Percentiles rank a stretch among this genome's conserved stretches.
Evolutionary conservation across 441 rosid species (phyloP).

Genomic region (Pelargonium citronellum): DNA sequence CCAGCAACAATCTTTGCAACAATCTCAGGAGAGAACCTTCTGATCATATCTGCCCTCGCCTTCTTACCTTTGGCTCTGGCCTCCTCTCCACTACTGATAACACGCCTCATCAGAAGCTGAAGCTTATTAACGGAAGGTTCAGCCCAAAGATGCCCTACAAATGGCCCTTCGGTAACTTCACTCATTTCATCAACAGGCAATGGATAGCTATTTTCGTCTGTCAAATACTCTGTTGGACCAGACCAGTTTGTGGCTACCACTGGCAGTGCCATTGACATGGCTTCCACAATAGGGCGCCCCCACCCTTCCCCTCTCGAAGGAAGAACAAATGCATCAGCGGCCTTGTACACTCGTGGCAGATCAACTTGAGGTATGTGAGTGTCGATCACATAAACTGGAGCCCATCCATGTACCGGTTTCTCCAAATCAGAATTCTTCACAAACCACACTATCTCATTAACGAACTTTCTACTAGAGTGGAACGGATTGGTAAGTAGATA

Average conservation of each 20-base stretch:
- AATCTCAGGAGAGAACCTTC: constrained; percentile 54
- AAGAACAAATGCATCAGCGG: constrained; percentile 71
- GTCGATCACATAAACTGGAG: constrained; percentile 51
- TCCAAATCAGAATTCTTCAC: constrained; percentile 35
- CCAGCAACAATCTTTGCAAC: constrained; percentile 51
- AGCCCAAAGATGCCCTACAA: constrained; percentile 71
- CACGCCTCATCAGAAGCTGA: constrained; percentile 49
- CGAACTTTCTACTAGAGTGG: constrained; percentile 56
- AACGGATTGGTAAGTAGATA: constrained; percentile 67
- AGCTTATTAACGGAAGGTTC: constrained; percentile 64
- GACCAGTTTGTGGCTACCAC: constrained; percentile 82
- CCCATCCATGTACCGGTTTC: constrained; percentile 42
- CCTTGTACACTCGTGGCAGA: constrained; percentile 63
- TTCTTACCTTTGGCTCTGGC: constrained; percentile 48
- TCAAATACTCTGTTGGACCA: constrained; percentile 69
- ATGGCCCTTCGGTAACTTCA: constrained; percentile 66
- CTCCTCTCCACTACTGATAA: constrained; percentile 43
- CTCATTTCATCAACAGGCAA: constrained; percentile 50
- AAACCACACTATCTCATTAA: constrained; percentile 62
- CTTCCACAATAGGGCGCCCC: constrained; percentile 78
- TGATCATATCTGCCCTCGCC: constrained; percentile 66
- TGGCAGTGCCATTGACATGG: constrained; percentile 85
- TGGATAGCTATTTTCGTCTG: constrained; percentile 60
- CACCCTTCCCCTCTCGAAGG: constrained; percentile 90
- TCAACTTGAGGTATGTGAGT: constrained; percentile 63